Base-by-base conservation (phyloP, 257 asterid genomes). In the Fraxinus americana region DNA sequence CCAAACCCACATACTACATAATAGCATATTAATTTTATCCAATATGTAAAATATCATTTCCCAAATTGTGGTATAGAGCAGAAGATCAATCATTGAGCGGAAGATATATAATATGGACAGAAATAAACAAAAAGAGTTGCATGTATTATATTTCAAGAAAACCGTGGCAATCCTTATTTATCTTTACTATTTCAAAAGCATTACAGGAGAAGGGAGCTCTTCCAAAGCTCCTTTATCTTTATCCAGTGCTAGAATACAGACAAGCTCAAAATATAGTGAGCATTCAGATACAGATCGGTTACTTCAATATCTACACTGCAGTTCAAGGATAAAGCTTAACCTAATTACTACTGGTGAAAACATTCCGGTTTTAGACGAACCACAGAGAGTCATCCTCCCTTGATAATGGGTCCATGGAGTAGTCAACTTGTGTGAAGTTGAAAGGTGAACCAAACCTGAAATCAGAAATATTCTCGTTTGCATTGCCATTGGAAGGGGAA, bases 361-460 rank as follows among this genome's bases (percentile, higher is more conserved):
- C 82, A 54, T 67, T 67, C 79, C 57, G 21, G 68, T 29, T 71
- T 81, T 74, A 86, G 23, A 81, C 68, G 81, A 80, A 84, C 93
- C 93, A 89, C 21, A 84, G 23, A 1, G 91, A 69, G 0, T 54
- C 80, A 59, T 89, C 91, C 71, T 82, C 86, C 84, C 79, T 89
- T 3, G 84, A 35, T 27, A 79, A 77, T 23, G 82, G 81, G 81
- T 83, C 87, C n/a, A 83, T 77, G 23, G 86, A 76, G 80, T 69
- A 82, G 75, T 85, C 91, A 17, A 69, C 82, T n/a, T 87, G 65
- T 29, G 82, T 29, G 2, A 89, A 79, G 73, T 78, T 78, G 77
- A 77, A 82, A 1, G 91, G 89, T 29, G 91, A 79, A 27, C 86
- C 88, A 8, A 85, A 82, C 57, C 75, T 76, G 84, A 84, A 87